Base-by-base conservation (phyloP, 208 protist genomes). In the Strigomonas culicis region DNA sequence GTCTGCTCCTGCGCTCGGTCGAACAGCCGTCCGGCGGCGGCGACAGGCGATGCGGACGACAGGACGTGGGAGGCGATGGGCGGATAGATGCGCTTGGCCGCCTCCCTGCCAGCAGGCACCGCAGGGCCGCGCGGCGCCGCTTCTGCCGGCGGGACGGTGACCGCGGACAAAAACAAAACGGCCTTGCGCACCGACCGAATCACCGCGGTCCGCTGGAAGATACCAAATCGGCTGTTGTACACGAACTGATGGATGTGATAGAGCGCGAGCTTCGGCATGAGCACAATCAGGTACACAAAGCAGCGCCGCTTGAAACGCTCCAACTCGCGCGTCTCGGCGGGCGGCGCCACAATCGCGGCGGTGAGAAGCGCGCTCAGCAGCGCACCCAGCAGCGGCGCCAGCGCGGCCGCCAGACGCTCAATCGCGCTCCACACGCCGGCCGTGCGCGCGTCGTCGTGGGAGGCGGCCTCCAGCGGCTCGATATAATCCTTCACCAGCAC, bases 151-250 rank as follows among this genome's bases (percentile, higher is more conserved):
- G 24, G 25, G 8, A 72, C 27, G 19, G 75, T 66, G 15, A 90
- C 74, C 46, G 59, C 34, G 13, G 84, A 79, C 30, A 92, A 53
- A 13, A 80, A 46, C 44, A 58, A 24, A 6, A 84, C 84, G n/a
- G 88, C 88, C 25, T 89, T 74, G 15, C 79, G 79, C 27, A 88
- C 75, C 21, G 80, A 79, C 44, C 72, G 76, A 27, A 79, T 78
- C 44, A 91, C 63, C 49, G 84, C 78, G 24, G 78, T 77, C 8
- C 84, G 75, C 57, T 91, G 81, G 60, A 79, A 85, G 63, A 94
- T 66, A 28, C 82, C 81, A 63, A 87, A 90, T 32, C 67, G 75
- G 39, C 65, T 79, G 7, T 73, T 67, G 59, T 90, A 91, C 15
- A 94, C 28, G 64, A 94, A 79, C 27, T 66, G 65, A 22, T 75